phyloP scores from a whole-genome alignment of 2,329 filamentous ascomycete species.

The Colletotrichum agaves region DNA sequence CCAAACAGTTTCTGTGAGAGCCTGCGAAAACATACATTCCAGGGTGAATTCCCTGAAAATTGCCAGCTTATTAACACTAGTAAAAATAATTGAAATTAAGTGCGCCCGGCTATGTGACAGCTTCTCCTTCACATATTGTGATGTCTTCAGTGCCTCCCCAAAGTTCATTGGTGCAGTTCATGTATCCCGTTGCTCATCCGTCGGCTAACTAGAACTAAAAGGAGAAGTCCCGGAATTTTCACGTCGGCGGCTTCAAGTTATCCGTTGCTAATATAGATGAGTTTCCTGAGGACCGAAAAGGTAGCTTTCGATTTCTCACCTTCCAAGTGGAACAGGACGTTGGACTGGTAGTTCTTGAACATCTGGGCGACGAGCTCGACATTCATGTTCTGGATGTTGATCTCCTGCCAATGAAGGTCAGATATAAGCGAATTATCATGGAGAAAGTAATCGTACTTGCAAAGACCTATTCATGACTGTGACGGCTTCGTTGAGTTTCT shows the following conservation, averaged over 20 bases:
- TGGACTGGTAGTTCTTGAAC: slow-evolving; percentile 99
- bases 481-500: slow-evolving; percentile 96
- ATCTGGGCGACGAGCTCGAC: slow-evolving; percentile 97
- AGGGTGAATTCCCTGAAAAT: no score
- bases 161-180: background rate
- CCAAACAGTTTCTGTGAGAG: background rate
- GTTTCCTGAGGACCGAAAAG: background rate
- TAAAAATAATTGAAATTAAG: background rate
- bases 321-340: slow-evolving; percentile 96
- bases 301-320: slow-evolving; percentile 62
- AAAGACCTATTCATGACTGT: slow-evolving; percentile 93
- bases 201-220: background rate
- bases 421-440: background rate
- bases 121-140: slow-evolving; percentile 11
- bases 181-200: slow-evolving; percentile 30
- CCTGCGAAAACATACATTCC: background rate
- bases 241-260: slow-evolving; percentile 79
- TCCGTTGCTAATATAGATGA: slow-evolving; percentile 28
- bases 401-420: slow-evolving; percentile 70
- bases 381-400: slow-evolving; percentile 99
- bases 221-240: slow-evolving; percentile 39
- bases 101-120: background rate
- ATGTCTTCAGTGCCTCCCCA: background rate
- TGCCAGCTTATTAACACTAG: no score
- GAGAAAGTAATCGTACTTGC: slow-evolving; percentile 64